These are phyloP conservation scores for Byssochlamys sp. DNA, from an alignment of 2,329 filamentous ascomycete genomes.

Conservation along the genomic window DNA sequence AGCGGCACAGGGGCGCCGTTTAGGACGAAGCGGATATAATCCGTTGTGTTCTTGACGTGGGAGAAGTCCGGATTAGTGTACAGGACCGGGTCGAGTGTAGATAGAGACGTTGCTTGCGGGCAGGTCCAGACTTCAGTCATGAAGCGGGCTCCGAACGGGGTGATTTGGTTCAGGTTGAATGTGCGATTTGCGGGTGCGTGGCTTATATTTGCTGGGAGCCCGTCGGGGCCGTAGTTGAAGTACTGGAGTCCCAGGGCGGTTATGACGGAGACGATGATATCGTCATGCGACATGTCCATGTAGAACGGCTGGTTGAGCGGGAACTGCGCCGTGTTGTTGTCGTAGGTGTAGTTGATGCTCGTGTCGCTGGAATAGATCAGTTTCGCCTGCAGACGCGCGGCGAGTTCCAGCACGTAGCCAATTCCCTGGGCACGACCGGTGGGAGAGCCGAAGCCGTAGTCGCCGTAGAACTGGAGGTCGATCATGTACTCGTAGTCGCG, in stretches of 20 bases:
- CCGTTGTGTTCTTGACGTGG: slow-evolving; percentile 5
- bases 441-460: slow-evolving; percentile 40
- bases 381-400: slow-evolving; percentile 40
- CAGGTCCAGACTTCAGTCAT: slow-evolving; percentile 50
- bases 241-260: slow-evolving; percentile 48
- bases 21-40: slow-evolving; percentile 23
- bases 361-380: slow-evolving; percentile 41
- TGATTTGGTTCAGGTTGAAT: slow-evolving; percentile 43
- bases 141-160: slow-evolving; percentile 47
- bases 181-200: slow-evolving; percentile 39
- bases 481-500: slow-evolving; percentile 44
- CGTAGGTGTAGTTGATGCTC: slow-evolving; percentile 43
- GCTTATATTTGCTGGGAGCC: slow-evolving; percentile 15
- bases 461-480: slow-evolving; percentile 43
- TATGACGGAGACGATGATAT: slow-evolving; percentile 43
- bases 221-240: slow-evolving; percentile 28
- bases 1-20: slow-evolving; percentile 21
- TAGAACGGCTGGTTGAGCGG: slow-evolving; percentile 43
- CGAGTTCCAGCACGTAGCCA: slow-evolving; percentile 44
- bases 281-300: slow-evolving; percentile 46
- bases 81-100: slow-evolving; percentile 31
- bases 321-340: slow-evolving; percentile 38
- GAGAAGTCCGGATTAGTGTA: slow-evolving; percentile 20
- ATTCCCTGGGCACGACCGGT: slow-evolving; percentile 45
- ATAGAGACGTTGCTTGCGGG: slow-evolving; percentile 12